phyloP scores from a whole-genome alignment of 371 early-diverging fungal genomes.

The Mortierella sp. region DNA sequence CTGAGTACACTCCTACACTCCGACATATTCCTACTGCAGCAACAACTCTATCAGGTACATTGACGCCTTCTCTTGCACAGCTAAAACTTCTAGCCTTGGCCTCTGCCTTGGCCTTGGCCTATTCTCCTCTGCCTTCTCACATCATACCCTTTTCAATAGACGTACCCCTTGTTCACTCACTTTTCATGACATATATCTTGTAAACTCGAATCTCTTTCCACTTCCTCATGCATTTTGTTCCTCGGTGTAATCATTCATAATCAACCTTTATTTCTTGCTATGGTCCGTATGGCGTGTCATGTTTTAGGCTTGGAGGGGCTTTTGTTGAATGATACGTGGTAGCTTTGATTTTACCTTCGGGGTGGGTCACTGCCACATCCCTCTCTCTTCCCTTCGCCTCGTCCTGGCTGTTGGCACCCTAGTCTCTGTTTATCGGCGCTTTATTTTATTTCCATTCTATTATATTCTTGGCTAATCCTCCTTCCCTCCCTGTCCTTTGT shows the following conservation, averaged over 20 bases:
- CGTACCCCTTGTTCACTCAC: background rate
- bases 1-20: too few species aligned
- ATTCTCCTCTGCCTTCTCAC: too few species aligned
- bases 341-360: background rate
- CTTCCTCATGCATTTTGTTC: background rate
- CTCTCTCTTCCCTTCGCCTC: background rate
- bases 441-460: background rate
- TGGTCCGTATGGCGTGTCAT: too few species aligned
- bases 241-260: too few species aligned
- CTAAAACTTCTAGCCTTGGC: too few species aligned
- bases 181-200: background rate
- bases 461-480: background rate
- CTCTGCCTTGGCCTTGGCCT: too few species aligned
- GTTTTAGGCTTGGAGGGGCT: too few species aligned
- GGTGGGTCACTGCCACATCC: conserved; percentile 4
- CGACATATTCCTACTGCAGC: too few species aligned
- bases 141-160: background rate
- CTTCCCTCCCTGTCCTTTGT: background rate
- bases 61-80: too few species aligned
- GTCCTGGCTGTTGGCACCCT: background rate
- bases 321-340: background rate
- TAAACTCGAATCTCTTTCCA: conserved; percentile 2
- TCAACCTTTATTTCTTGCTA: too few species aligned
- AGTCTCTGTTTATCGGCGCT: background rate
- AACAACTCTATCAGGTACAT: too few species aligned